Percentiles rank a stretch among this genome's conserved stretches.
phyloP scores from a whole-genome alignment of 2,329 filamentous ascomycete genomes.

The Bipolaris bicolor region DNA sequence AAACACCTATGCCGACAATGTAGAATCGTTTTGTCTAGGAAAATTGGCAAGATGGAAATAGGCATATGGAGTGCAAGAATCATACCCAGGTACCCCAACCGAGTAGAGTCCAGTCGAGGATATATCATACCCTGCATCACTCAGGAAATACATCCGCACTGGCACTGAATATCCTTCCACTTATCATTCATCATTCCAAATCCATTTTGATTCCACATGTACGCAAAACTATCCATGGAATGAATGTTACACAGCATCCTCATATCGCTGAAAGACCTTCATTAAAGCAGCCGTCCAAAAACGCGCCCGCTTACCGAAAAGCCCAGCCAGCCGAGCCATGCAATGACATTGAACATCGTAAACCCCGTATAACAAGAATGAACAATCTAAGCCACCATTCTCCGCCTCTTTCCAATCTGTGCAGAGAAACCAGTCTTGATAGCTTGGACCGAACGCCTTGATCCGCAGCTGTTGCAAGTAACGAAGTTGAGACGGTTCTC shows the following conservation, averaged over 20 bases:
- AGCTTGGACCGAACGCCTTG: conserved; percentile 83
- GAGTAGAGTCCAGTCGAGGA: no score
- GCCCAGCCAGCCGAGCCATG: conserved; percentile 27
- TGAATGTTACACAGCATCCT: background rate
- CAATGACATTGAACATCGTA: conserved; percentile 31
- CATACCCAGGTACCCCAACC: no score
- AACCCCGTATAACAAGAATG: conserved; percentile 23
- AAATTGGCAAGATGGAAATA: no score
- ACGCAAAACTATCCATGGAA: conserved; percentile 1
- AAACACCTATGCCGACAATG: no score
- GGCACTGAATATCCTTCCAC: background rate
- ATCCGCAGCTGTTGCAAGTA: conserved; percentile 78
- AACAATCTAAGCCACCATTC: conserved; percentile 76
- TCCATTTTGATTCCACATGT: conserved; percentile 1
- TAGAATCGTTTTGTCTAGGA: no score
- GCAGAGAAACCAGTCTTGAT: conserved; percentile 99
- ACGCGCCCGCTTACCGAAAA: conserved; percentile 25
- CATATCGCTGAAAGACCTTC: conserved; percentile 7
- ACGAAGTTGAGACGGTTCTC: conserved; percentile 99
- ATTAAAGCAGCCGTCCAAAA: conserved; percentile 19
- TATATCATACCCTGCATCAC: background rate
- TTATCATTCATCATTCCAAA: background rate
- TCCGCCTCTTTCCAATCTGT: conserved; percentile 98
- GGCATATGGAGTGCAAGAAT: no score
- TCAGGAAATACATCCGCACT: background rate